These are phyloP conservation scores for Calonectria ilicicola DNA, from an alignment of 2,329 filamentous ascomycete species.

Conservation along the genomic window DNA sequence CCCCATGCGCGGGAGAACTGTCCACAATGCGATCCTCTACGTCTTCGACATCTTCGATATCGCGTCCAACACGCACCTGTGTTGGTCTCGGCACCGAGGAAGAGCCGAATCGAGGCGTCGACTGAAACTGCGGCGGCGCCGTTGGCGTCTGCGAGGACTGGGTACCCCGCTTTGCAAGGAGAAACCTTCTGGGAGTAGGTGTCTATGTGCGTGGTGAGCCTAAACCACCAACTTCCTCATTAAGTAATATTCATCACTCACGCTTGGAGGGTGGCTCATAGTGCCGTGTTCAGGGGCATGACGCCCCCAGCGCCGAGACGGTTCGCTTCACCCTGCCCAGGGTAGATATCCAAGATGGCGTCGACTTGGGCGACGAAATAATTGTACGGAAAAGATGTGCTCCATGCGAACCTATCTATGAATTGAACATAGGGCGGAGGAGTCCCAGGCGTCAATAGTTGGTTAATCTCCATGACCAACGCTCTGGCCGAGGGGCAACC, in stretches of 20 bases:
- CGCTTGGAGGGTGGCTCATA: slow-evolving; percentile 45
- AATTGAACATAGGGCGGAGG: background rate
- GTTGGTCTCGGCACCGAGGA: slow-evolving; percentile 47
- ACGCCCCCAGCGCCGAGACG: slow-evolving; percentile 4
- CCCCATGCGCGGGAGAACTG: slow-evolving; percentile 15
- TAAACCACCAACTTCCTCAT: background rate
- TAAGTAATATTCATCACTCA: slow-evolving; percentile 19
- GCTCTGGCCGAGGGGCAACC: background rate
- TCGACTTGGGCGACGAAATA: background rate
- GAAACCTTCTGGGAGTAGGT: slow-evolving; percentile 53
- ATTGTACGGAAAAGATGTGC: background rate
- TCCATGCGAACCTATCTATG: slow-evolving; percentile 6
- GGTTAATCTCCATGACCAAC: background rate
- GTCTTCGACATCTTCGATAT: slow-evolving; percentile 51
- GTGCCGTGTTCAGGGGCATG: slow-evolving; percentile 33
- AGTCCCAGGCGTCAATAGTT: background rate
- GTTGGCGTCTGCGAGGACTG: slow-evolving; percentile 48
- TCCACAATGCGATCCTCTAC: slow-evolving; percentile 33
- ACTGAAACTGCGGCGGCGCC: slow-evolving; percentile 48
- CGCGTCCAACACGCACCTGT: slow-evolving; percentile 38
- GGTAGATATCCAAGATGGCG: background rate
- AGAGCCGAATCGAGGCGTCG: slow-evolving; percentile 53
- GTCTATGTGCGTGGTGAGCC: slow-evolving; percentile 45
- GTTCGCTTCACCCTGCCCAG: slow-evolving; percentile 13
- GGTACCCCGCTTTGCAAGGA: slow-evolving; percentile 50